These are phyloP conservation scores for Candida gorgasii DNA, from an alignment of 805 yeast species.

Conservation along the genomic window DNA sequence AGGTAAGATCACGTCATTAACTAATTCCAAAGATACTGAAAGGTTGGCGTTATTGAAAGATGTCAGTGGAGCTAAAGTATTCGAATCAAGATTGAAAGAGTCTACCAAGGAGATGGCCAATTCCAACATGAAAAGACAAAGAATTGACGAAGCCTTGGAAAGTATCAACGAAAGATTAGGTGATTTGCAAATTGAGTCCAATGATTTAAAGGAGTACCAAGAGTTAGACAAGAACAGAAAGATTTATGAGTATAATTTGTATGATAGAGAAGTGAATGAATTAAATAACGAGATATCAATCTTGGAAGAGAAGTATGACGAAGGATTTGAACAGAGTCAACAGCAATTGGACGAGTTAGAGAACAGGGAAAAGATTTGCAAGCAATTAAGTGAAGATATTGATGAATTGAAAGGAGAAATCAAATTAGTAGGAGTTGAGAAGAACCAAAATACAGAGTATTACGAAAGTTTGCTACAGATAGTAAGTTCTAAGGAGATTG, in stretches of 20 bases:
- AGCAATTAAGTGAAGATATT: slow-evolving; percentile 46
- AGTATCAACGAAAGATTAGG: slow-evolving; percentile 70
- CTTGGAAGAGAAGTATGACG: slow-evolving; percentile 58
- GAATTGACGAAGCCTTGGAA: slow-evolving; percentile 70
- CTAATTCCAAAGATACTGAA: slow-evolving; percentile 86
- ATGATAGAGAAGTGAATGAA: slow-evolving; percentile 72
- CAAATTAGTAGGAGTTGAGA: slow-evolving; percentile 57
- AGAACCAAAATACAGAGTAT: slow-evolving; percentile 52
- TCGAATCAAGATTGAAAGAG: slow-evolving; percentile 77
- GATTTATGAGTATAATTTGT: slow-evolving; percentile 69
- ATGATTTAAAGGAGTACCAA: slow-evolving; percentile 71
- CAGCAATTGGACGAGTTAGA: slow-evolving; percentile 56
- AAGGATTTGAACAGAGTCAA: slow-evolving; percentile 53
- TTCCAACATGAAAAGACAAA: slow-evolving; percentile 65
- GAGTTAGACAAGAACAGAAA: slow-evolving; percentile 66
- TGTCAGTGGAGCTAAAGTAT: slow-evolving; percentile 92
- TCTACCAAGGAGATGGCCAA: slow-evolving; percentile 77
- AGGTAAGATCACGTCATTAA: slow-evolving; percentile 84
- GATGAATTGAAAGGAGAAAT: slow-evolving; percentile 47
- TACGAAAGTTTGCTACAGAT: slow-evolving; percentile 48
- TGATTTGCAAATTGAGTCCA: slow-evolving; percentile 79
- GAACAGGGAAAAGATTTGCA: slow-evolving; percentile 55
- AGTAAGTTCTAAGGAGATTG: slow-evolving; percentile 51
- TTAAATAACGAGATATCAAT: slow-evolving; percentile 59
- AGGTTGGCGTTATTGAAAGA: slow-evolving; percentile 79